These are phyloP conservation scores for Xerophyta viscosa DNA, from an alignment of 106 monocot species.

Conservation along the genomic window DNA sequence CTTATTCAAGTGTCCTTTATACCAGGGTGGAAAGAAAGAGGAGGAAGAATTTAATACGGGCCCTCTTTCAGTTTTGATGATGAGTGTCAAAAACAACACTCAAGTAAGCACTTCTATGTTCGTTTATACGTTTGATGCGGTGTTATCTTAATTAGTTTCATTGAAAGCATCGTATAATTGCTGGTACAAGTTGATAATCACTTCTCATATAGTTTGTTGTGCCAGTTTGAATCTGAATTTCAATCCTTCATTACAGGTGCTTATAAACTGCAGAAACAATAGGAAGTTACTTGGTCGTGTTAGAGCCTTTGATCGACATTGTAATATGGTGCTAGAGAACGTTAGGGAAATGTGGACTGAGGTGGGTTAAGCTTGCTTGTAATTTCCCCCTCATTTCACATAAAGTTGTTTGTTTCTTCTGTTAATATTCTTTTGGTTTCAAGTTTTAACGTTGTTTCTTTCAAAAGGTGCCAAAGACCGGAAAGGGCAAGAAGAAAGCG, in stretches of 20 bases:
- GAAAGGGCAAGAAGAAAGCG: conserved; percentile 92
- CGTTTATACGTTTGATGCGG: too few species aligned
- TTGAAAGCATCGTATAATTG: too few species aligned
- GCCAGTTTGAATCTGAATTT: too few species aligned
- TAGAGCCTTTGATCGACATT: conserved; percentile 70
- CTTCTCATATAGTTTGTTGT: too few species aligned
- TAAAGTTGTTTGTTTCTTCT: neutral
- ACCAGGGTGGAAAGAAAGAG: conserved; percentile 45
- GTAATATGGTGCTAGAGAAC: conserved; percentile 75
- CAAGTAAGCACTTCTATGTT: conserved; percentile 19
- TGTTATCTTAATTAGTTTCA: too few species aligned
- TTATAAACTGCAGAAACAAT: conserved; percentile 72
- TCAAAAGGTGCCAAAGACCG: conserved; percentile 84
- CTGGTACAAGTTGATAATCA: too few species aligned
- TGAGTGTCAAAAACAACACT: conserved; percentile 89
- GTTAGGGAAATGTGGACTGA: conserved; percentile 84
- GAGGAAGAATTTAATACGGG: conserved; percentile 61
- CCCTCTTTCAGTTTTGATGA: conserved; percentile 81
- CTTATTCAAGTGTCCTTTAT: neutral
- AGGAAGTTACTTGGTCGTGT: conserved; percentile 64
- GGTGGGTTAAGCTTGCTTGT: conserved; percentile 9
- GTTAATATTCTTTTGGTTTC: too few species aligned
- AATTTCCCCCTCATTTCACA: neutral
- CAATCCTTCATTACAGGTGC: too few species aligned
- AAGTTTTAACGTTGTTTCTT: too few species aligned